A percentile compares a stretch with the other conserved stretches of the same genome.
Conservation (phyloP, 305 asterid species). For the Plantago coronopus region DNA sequence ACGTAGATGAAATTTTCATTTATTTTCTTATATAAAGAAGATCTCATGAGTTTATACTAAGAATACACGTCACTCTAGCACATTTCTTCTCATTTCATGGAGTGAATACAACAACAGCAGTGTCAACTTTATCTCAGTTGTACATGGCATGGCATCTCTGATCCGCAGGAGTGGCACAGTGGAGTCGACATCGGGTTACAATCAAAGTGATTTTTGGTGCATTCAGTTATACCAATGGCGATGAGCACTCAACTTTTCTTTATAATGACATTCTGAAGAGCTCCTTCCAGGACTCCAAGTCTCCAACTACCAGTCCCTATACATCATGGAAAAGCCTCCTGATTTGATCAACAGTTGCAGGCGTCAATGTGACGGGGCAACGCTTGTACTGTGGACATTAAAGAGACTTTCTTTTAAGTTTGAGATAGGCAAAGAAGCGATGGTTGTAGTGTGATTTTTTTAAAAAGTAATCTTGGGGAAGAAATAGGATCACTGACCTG, state of each 20-base stretch:
- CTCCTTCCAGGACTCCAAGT: background rate
- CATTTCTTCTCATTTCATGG: too few species aligned
- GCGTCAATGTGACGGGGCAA: slow-evolving; percentile 82
- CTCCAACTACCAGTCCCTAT: slow-evolving; percentile 20
- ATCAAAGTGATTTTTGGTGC: background rate
- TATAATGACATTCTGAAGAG: background rate
- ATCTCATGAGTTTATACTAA: too few species aligned
- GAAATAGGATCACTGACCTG: slow-evolving; percentile 55
- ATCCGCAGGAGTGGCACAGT: background rate
- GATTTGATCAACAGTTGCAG: slow-evolving; percentile 83
- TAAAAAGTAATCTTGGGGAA: slow-evolving; percentile 5
- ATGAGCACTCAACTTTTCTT: background rate
- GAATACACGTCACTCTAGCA: too few species aligned
- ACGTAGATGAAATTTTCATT: too few species aligned
- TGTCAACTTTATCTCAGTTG: too few species aligned
- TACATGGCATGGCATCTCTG: background rate
- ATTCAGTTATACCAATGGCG: background rate
- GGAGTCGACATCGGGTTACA: background rate
- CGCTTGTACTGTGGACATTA: slow-evolving; percentile 71
- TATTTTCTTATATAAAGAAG: too few species aligned
- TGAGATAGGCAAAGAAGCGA: background rate
- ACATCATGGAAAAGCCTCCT: slow-evolving; percentile 90
- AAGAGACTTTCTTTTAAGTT: background rate
- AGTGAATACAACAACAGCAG: too few species aligned
- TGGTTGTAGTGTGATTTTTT: background rate